phyloP scores from a whole-genome alignment of 2,329 filamentous ascomycete genomes.

The Verruconis gallopava region DNA sequence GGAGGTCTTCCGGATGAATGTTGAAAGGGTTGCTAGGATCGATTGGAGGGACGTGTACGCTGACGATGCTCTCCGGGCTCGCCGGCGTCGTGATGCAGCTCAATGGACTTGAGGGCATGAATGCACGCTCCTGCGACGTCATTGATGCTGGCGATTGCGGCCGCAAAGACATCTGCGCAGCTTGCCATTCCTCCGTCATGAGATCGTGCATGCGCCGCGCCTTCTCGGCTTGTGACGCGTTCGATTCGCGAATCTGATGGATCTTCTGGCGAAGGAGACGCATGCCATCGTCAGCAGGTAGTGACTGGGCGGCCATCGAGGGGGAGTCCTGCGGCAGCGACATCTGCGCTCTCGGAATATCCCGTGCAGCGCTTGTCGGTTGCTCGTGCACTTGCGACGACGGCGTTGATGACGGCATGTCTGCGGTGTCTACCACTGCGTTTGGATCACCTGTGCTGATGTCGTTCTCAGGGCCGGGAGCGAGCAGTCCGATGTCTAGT shows the following conservation, averaged over 20 bases:
- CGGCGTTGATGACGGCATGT: not conserved
- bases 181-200: slow-evolving; percentile 36
- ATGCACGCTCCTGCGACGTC: not conserved
- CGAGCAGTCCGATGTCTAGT: not conserved
- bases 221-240: slow-evolving; percentile 33
- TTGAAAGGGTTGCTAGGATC: slow-evolving; percentile 25
- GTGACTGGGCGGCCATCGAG: slow-evolving; percentile 14
- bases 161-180: slow-evolving; percentile 5
- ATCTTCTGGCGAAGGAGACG: slow-evolving; percentile 31
- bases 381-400: not conserved
- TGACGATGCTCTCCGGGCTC: not conserved
- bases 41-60: slow-evolving; percentile 6
- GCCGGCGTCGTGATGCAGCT: not conserved
- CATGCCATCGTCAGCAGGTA: slow-evolving; percentile 41
- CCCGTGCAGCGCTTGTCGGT: not conserved
- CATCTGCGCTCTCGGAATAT: not conserved
- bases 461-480: not conserved
- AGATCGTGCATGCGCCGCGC: slow-evolving; percentile 35
- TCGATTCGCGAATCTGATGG: slow-evolving; percentile 32
- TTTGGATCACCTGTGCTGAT: not conserved
- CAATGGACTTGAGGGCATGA: not conserved
- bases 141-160: slow-evolving; percentile 3
- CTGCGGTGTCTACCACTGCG: not conserved
- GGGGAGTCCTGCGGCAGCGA: not conserved
- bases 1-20: slow-evolving; percentile 20